Conservation (phyloP, 306 rosid species). For the Dalbergia cochinchinensis region DNA sequence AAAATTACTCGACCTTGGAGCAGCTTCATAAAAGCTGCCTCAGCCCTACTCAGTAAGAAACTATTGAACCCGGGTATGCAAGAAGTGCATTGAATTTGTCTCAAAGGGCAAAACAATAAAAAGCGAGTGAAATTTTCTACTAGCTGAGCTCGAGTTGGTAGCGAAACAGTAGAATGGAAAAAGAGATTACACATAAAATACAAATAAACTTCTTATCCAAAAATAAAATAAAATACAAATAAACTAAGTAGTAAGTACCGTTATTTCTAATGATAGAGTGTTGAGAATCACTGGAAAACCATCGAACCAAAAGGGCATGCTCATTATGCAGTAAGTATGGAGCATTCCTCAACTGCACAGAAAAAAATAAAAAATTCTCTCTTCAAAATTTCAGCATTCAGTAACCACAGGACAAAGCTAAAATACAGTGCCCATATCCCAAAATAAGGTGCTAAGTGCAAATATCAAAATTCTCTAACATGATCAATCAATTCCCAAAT, state of each 20-base stretch:
- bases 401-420: background rate
- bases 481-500: background rate
- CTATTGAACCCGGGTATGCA: background rate
- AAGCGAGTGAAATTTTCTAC: background rate
- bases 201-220: background rate
- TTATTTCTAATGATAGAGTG: conserved; percentile 50
- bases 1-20: background rate
- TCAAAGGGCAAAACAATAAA: background rate
- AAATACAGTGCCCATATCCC: background rate
- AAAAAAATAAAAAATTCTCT: background rate
- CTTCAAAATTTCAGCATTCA: background rate
- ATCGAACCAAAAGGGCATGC: conserved; percentile 55
- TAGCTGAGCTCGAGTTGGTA: background rate
- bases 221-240: background rate
- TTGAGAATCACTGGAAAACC: conserved; percentile 59
- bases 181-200: background rate
- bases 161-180: background rate
- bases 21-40: background rate
- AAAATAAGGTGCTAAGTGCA: background rate
- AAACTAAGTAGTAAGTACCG: conserved; percentile 49
- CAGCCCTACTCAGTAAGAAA: background rate
- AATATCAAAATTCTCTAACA: background rate
- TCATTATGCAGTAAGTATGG: conserved; percentile 58
- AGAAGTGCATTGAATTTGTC: background rate
- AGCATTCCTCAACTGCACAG: conserved; percentile 61